A percentile compares a stretch with the other conserved stretches of the same genome.
Evolutionary conservation across 1,284 basidiomycete genomes (phyloP).

Genomic region (Laetiporus sulphureus): DNA sequence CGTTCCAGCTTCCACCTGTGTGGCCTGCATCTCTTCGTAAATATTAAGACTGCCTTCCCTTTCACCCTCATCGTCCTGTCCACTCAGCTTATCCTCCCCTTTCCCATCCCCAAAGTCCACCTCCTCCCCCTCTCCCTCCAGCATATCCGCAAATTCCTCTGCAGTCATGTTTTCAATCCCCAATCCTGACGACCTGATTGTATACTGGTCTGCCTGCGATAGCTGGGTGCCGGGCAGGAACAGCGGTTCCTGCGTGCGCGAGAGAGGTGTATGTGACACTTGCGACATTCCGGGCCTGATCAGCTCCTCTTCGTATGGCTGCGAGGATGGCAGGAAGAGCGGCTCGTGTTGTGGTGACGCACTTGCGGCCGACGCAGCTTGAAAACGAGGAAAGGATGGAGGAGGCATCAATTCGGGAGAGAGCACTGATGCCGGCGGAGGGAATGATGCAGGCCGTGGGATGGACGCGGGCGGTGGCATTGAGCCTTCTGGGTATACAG

Average conservation of each 20-base stretch:
- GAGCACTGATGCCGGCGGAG: slow-evolving; percentile 10
- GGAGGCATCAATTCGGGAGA: slow-evolving; percentile 14
- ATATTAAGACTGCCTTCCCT: slow-evolving; percentile 27
- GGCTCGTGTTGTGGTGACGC: slow-evolving; percentile 32
- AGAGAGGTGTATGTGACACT: background rate
- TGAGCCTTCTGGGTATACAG: slow-evolving; percentile 44
- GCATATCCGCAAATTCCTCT: slow-evolving; percentile 55
- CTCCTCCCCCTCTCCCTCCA: slow-evolving; percentile 55
- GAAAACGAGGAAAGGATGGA: background rate
- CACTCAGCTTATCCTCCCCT: slow-evolving; percentile 9
- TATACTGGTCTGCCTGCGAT: slow-evolving; percentile 43
- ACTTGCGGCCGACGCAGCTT: background rate
- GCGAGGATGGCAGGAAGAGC: slow-evolving; percentile 57
- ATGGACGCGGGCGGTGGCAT: slow-evolving; percentile 25
- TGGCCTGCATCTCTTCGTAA: slow-evolving; percentile 45
- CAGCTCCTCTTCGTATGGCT: slow-evolving; percentile 19
- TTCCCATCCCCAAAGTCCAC: slow-evolving; percentile 32
- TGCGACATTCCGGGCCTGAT: background rate
- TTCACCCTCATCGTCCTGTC: slow-evolving; percentile 7
- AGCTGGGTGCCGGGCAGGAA: slow-evolving; percentile 57
- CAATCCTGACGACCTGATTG: slow-evolving; percentile 50
- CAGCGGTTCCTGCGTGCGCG: slow-evolving; percentile 39
- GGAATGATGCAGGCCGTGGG: slow-evolving; percentile 12
- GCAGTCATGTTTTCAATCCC: slow-evolving; percentile 58
- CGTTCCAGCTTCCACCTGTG: slow-evolving; percentile 32